phyloP scores from a whole-genome alignment of 495 filamentous ascomycete species.

The Xylaria sp. region DNA sequence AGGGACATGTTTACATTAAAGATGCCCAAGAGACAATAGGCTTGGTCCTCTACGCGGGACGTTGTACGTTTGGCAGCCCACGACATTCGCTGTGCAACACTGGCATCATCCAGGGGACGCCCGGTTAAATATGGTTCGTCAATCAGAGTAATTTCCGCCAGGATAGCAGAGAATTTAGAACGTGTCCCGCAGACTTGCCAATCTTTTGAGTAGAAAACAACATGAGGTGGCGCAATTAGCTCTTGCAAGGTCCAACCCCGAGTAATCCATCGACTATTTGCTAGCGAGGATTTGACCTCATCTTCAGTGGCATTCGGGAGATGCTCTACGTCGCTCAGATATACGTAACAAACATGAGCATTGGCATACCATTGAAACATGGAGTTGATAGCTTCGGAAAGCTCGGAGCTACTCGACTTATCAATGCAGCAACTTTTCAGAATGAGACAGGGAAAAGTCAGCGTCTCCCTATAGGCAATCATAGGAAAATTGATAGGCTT shows the following conservation, averaged over 20 bases:
- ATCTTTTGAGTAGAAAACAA: neutral
- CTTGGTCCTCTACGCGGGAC: neutral
- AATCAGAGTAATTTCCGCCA: neutral
- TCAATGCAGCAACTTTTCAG: neutral
- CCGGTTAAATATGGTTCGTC: neutral
- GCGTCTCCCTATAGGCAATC: too few relatives aligned
- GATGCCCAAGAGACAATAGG: neutral
- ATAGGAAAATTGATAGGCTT: too few relatives aligned
- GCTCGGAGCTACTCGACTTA: neutral
- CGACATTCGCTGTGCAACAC: neutral
- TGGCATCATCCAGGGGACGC: neutral
- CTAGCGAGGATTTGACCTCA: neutral
- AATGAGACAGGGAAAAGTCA: too few relatives aligned
- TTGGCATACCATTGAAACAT: neutral
- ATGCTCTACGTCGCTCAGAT: neutral
- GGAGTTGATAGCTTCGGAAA: neutral
- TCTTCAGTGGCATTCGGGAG: neutral
- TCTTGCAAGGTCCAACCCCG: neutral
- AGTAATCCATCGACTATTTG: neutral
- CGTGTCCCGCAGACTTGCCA: neutral
- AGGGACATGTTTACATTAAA: neutral
- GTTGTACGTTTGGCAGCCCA: neutral
- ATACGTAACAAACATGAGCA: neutral
- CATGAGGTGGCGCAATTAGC: neutral
- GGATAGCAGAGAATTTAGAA: neutral